Evolutionary conservation across 495 filamentous ascomycete genomes (phyloP).

Genomic region (Xanthoparmelia taractica): DNA sequence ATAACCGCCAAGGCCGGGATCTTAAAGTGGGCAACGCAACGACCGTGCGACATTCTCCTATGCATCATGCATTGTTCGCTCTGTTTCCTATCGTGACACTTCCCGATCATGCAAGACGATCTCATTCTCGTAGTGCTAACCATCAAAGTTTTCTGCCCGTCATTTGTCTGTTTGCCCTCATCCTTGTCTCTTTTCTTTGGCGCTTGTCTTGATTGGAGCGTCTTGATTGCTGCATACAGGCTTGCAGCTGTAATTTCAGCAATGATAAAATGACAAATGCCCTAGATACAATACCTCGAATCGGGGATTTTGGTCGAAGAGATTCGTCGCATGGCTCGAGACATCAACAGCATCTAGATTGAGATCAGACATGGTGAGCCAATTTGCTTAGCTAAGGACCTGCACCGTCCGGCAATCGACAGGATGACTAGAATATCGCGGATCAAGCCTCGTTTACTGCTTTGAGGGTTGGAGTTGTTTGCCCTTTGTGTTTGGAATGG

Average conservation of each 20-base stretch:
- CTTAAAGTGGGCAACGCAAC: too few relatives aligned
- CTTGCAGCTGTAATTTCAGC: slow-evolving; percentile 19
- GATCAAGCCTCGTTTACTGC: slow-evolving; percentile 3
- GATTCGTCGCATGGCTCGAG: too few relatives aligned
- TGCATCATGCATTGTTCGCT: not conserved
- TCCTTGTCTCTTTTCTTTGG: slow-evolving; percentile 8
- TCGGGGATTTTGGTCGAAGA: slow-evolving; percentile 2
- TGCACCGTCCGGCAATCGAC: not conserved
- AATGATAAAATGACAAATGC: slow-evolving; percentile 10
- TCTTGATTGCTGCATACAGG: slow-evolving; percentile 18
- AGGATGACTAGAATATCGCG: not conserved
- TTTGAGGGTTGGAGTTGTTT: not conserved
- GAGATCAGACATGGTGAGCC: not conserved
- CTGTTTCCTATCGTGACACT: not conserved
- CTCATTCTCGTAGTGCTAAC: slow-evolving; percentile 17
- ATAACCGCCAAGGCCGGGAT: not conserved
- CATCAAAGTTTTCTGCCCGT: slow-evolving; percentile 13
- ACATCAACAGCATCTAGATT: not conserved
- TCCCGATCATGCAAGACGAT: slow-evolving; percentile 19
- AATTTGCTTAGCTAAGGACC: not conserved
- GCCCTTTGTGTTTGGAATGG: not conserved
- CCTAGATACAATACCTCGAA: not conserved
- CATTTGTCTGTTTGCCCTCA: slow-evolving; percentile 4
- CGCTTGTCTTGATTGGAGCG: slow-evolving; percentile 22
- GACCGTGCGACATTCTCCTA: not conserved